These are phyloP conservation scores for Exophiala lecanii-corni DNA, from an alignment of 2,329 filamentous ascomycete genomes.

Conservation along the genomic window DNA sequence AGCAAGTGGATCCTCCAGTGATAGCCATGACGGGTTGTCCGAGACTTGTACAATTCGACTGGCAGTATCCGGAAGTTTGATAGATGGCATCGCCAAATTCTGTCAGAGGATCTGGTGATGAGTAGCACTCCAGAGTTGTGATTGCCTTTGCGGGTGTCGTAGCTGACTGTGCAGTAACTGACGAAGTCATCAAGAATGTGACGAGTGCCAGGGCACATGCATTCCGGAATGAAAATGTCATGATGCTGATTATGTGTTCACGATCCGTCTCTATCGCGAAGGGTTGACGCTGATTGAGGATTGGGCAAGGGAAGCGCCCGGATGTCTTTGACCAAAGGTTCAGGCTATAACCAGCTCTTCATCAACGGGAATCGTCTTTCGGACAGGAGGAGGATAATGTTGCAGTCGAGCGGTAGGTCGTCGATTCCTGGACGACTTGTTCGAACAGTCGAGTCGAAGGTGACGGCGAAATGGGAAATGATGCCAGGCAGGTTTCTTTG, in stretches of 20 bases:
- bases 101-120: constrained; percentile 41
- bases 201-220: constrained; percentile 14
- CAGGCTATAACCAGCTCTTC: too few relatives aligned
- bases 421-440: too few relatives aligned
- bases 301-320: too few relatives aligned
- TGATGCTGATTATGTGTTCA: too few relatives aligned
- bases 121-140: constrained; percentile 39
- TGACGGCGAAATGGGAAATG: too few relatives aligned
- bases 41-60: constrained; percentile 45
- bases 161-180: constrained; percentile 17
- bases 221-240: constrained; percentile 18
- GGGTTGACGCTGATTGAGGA: not conserved
- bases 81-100: constrained; percentile 48
- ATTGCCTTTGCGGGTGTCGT: constrained; percentile 17
- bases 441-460: too few relatives aligned
- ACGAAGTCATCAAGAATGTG: constrained; percentile 11
- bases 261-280: constrained; percentile 1
- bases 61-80: constrained; percentile 54
- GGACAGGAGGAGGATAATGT: too few relatives aligned
- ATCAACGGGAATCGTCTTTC: too few relatives aligned
- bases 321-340: too few relatives aligned
- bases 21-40: constrained; percentile 59
- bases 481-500: too few relatives aligned
- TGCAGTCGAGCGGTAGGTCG: too few relatives aligned
- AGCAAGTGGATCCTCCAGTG: constrained; percentile 60